Evolutionary conservation across 177 flowering plant species (phyloP).

Genomic region (Tripterygium wilfordii): DNA sequence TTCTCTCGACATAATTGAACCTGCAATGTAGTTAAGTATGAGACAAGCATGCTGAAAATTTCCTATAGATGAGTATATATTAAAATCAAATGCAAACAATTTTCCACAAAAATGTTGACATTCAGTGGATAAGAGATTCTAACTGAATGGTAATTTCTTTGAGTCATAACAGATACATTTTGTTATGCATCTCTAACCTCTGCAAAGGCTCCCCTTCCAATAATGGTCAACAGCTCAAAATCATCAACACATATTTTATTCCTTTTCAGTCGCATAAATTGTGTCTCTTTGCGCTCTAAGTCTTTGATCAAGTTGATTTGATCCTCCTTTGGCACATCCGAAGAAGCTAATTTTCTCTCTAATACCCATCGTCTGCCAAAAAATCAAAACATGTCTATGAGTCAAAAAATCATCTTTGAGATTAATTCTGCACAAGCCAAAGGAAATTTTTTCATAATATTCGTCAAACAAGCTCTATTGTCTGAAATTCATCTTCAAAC

Average conservation of each 20-base stretch:
- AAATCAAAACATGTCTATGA: too few species aligned
- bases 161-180: background rate
- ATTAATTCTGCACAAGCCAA: too few species aligned
- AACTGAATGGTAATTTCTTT: background rate
- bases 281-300: slow-evolving; percentile 71
- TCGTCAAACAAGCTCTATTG: too few species aligned
- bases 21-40: slow-evolving; percentile 34
- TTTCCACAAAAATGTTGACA: background rate
- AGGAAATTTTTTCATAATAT: too few species aligned
- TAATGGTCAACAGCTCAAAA: slow-evolving; percentile 63
- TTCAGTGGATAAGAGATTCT: too few species aligned
- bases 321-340: slow-evolving; percentile 70
- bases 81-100: background rate
- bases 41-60: too few species aligned
- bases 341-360: slow-evolving; percentile 61
- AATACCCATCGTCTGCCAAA: slow-evolving; percentile 59
- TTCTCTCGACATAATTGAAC: slow-evolving; percentile 91
- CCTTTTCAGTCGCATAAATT: slow-evolving; percentile 65
- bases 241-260: slow-evolving; percentile 78
- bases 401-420: too few species aligned
- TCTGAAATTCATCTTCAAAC: too few species aligned
- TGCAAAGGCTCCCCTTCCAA: slow-evolving; percentile 77
- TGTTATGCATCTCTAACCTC: slow-evolving; percentile 41
- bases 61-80: too few species aligned
- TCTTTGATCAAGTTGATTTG: slow-evolving; percentile 61